Percentiles rank a stretch among this genome's conserved stretches.
phyloP scores from a whole-genome alignment of 768 basidiomycete genomes.

The Rhodotorula sphaerocarpa region DNA sequence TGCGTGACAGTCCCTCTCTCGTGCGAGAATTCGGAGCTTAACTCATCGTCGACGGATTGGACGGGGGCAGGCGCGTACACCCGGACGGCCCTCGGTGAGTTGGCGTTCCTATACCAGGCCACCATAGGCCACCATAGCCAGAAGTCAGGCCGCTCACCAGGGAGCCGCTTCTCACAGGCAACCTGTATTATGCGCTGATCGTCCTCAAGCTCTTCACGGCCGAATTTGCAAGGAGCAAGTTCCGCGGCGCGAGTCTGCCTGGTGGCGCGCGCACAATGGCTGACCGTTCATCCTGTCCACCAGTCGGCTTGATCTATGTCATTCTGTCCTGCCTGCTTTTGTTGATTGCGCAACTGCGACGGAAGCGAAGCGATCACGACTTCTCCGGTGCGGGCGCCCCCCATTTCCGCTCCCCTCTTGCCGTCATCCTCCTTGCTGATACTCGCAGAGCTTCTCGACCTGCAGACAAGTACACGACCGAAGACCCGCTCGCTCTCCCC shows the following conservation, averaged over 20 bases:
- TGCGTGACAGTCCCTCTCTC: background rate
- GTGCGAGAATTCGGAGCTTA: background rate
- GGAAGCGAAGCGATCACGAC: conserved; percentile 62
- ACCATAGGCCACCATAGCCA: too few species aligned
- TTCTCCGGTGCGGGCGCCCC: conserved; percentile 54
- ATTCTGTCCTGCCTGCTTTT: conserved; percentile 56
- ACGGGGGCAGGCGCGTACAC: conserved; percentile 58
- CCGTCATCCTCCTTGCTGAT: background rate
- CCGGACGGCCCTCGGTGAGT: conserved; percentile 56
- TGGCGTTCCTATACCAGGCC: background rate
- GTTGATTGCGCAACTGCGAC: conserved; percentile 54
- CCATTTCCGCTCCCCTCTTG: conserved; percentile 43
- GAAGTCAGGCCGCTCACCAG: too few species aligned
- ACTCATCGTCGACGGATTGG: background rate
- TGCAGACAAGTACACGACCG: background rate
- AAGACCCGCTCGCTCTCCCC: too few species aligned
- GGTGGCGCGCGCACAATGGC: too few species aligned
- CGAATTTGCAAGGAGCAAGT: conserved; percentile 64
- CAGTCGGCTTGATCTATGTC: conserved; percentile 42
- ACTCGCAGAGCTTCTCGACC: background rate
- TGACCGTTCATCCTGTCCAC: background rate
- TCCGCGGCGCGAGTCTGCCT: too few species aligned
- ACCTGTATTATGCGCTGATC: conserved; percentile 63
- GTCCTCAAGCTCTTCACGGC: conserved; percentile 70
- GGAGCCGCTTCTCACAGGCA: conserved; percentile 38